phyloP scores from a whole-genome alignment of 164 flowering plant species.

The Magnolia officinalis region DNA sequence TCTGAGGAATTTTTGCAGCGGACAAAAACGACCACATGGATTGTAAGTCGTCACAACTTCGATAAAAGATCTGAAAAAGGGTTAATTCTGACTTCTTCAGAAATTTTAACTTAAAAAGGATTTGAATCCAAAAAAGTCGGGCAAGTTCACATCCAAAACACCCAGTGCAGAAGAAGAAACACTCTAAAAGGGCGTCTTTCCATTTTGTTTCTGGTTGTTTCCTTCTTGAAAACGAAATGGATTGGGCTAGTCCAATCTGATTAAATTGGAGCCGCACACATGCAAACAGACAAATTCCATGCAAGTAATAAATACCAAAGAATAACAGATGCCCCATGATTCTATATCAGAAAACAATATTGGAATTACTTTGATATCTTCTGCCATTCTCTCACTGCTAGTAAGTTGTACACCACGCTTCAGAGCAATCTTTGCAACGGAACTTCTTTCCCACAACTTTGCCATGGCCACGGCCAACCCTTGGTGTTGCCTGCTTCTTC shows the following conservation, averaged over 20 bases:
- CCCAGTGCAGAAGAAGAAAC: background rate
- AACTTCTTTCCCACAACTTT: constrained; percentile 86
- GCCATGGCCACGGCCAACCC: constrained; percentile 85
- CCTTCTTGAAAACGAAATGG: background rate
- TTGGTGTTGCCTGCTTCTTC: constrained; percentile 89
- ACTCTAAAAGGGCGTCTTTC: background rate
- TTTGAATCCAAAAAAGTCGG: background rate
- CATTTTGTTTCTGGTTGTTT: background rate
- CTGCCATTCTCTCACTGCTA: constrained; percentile 93
- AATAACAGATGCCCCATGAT: background rate
- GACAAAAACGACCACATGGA: background rate
- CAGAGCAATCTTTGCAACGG: constrained; percentile 78
- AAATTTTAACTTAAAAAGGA: too few relatives aligned
- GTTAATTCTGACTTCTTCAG: background rate
- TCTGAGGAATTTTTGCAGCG: background rate
- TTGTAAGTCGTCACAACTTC: too few relatives aligned
- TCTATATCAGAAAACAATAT: background rate
- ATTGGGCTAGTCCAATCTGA: background rate
- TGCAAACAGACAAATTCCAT: background rate
- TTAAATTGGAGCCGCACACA: background rate
- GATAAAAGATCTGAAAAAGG: background rate
- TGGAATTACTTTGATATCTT: constrained; percentile 70
- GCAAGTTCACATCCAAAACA: background rate
- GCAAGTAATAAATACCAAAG: background rate
- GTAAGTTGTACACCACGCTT: constrained; percentile 93